Base-by-base conservation (phyloP, 768 basidiomycete genomes). In the Russula griseocarnosa region DNA sequence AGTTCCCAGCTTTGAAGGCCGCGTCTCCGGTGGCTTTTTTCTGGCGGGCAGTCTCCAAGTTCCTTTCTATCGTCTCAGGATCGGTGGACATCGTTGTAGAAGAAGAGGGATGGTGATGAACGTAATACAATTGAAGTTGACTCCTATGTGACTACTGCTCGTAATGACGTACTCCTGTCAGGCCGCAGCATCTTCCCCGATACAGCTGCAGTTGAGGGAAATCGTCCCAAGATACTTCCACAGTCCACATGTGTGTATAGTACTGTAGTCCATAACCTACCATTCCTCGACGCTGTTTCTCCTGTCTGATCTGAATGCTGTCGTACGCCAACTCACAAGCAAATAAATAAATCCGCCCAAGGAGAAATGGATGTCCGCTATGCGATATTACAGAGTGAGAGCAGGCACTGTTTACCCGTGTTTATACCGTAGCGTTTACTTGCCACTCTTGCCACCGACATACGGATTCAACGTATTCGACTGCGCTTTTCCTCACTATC, bases 1-100 rank as follows among this genome's bases (percentile, higher is more conserved):
- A 63, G 67, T 88, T 79, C 26, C 86, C 88, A 11, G 75, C 72
- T 71, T 87, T 89, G 75, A 90, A 90, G 1, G 86, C 86, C 61
- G 80, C 74, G 78, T 90, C 88, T 11, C 75, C 88, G 11, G 71
- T 74, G 22, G 83, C 86, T 70, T 90, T 90, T 79, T 84, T 86
- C 67, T 84, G 77, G 36, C 53, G 58, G 22, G 66, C 62, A 30
- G 55, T 18, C 40, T 42, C 57, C 46, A 69, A 22, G 59, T 71
- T 72, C 26, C n/a, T 40, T 30, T 63, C 58, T 24, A 36, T 53
- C 30, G 46, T 20, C 1, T 58, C 47, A 16, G 50, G 11, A 11
- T 61, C 59, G 36, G 22, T 10, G 26, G 55, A 40, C 30, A 66
- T 61, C 34, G 38, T 34, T 42, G 50, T 58, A 26, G 56, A 47